phyloP scores from a whole-genome alignment of 2,329 filamentous ascomycete genomes.

The Rhynchosporium agropyri region DNA sequence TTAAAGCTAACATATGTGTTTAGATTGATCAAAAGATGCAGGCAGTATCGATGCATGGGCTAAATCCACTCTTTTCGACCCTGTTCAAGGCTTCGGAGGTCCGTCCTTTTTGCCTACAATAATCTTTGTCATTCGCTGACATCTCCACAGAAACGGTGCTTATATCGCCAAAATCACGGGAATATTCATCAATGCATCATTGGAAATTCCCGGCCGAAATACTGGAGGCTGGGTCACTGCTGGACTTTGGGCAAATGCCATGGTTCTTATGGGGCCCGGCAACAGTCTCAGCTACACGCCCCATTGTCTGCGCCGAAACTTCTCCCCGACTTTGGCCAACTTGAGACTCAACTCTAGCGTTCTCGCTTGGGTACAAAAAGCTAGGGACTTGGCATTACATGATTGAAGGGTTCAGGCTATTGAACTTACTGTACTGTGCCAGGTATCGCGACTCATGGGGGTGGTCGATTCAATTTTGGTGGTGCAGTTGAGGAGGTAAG shows the following conservation, averaged over 20 bases:
- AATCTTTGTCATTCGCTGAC: background rate
- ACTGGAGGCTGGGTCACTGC: slow-evolving; percentile 12
- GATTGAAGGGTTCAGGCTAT: slow-evolving; percentile 13
- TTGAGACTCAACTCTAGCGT: slow-evolving; percentile 10
- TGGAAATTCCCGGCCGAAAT: slow-evolving; percentile 13
- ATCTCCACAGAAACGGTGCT: slow-evolving; percentile 13
- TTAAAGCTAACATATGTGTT: background rate
- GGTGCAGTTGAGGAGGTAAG: slow-evolving; percentile 16
- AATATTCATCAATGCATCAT: background rate
- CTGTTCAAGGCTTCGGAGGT: slow-evolving; percentile 18
- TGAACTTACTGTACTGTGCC: background rate
- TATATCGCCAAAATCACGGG: slow-evolving; percentile 16
- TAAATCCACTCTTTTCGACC: slow-evolving; percentile 12
- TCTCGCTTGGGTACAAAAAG: background rate
- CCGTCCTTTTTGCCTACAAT: background rate
- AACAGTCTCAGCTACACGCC: slow-evolving; percentile 18
- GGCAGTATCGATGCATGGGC: slow-evolving; percentile 5
- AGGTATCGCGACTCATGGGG: slow-evolving; percentile 5
- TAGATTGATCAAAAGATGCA: slow-evolving; percentile 15
- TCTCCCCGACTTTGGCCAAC: slow-evolving; percentile 9
- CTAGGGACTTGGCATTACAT: background rate
- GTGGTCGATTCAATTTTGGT: slow-evolving; percentile 14
- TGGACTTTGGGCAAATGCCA: slow-evolving; percentile 11
- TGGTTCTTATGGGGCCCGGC: slow-evolving; percentile 11
- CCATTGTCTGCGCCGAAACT: slow-evolving; percentile 18